A percentile compares a stretch with the other conserved stretches of the same genome.
Conservation (phyloP, 2,329 filamentous ascomycete species). For the Neopestalotiopsis rosae region DNA sequence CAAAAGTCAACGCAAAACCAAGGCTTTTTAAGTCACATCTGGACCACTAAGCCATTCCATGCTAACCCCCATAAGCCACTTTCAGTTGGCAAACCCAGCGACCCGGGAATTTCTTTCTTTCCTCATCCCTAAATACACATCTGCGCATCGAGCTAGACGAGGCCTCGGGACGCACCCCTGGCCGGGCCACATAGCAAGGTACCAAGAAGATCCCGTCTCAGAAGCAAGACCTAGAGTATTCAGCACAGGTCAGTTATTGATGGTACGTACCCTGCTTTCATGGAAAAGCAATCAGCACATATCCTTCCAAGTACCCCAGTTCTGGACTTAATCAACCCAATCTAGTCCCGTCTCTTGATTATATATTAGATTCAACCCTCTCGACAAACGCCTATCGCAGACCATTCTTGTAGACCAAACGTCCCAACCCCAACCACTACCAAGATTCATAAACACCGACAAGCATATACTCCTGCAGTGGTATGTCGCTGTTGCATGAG, state of each 20-base stretch:
- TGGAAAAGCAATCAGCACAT: constrained; percentile 19
- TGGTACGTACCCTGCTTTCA: too few species aligned
- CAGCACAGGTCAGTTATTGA: constrained; percentile 15
- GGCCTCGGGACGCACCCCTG: not conserved
- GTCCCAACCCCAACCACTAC: constrained; percentile 36
- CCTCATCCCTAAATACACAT: constrained; percentile 16
- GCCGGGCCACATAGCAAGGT: constrained; percentile 13
- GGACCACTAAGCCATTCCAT: too few species aligned
- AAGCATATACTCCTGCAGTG: constrained; percentile 10
- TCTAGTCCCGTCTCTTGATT: constrained; percentile 35
- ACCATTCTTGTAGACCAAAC: constrained; percentile 35
- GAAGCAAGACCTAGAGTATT: constrained; percentile 15
- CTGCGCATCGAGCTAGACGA: constrained; percentile 21
- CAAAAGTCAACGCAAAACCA: too few species aligned
- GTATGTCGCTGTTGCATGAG: constrained; percentile 13
- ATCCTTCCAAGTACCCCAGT: not conserved
- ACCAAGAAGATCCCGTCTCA: constrained; percentile 21
- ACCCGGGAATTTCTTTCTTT: too few species aligned
- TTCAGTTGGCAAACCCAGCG: too few species aligned
- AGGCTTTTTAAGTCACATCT: too few species aligned
- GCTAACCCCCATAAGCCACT: too few species aligned
- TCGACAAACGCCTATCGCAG: constrained; percentile 39
- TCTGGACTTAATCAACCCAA: constrained; percentile 26
- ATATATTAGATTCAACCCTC: not conserved
- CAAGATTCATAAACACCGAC: not conserved